Percentiles rank a stretch among this genome's conserved stretches.
These are phyloP conservation scores for Coemansia sp. DNA, from an alignment of 192 early-diverging fungal species.

Conservation along the genomic window DNA sequence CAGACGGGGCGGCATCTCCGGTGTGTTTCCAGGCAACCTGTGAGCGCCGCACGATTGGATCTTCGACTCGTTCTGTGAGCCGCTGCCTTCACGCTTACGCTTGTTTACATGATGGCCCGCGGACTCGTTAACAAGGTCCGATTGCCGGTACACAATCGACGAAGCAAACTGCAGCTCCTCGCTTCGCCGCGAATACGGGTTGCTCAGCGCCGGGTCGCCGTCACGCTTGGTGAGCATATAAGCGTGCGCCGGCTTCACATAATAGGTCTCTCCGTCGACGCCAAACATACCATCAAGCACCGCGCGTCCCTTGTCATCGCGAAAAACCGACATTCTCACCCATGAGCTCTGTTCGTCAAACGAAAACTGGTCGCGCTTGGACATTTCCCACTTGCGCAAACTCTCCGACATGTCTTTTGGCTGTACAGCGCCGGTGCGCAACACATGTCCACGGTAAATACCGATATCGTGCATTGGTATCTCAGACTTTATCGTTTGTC, in stretches of 20 bases:
- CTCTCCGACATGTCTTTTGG: slow-evolving; percentile 26
- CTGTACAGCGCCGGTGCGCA: slow-evolving; percentile 28
- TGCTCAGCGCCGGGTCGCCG: slow-evolving; percentile 54
- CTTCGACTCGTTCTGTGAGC: background rate
- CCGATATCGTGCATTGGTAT: slow-evolving; percentile 46
- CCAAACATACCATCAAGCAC: slow-evolving; percentile 63
- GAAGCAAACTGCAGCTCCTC: slow-evolving; percentile 25
- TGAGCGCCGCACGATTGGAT: slow-evolving; percentile 22
- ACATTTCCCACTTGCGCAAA: slow-evolving; percentile 33
- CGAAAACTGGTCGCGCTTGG: slow-evolving; percentile 29
- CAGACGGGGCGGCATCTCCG: slow-evolving; percentile 12
- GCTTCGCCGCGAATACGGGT: slow-evolving; percentile 21
- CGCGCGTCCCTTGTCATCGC: slow-evolving; percentile 25
- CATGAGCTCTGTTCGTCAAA: slow-evolving; percentile 49
- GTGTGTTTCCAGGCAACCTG: slow-evolving; percentile 19
- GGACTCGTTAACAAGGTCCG: slow-evolving; percentile 52
- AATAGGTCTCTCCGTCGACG: slow-evolving; percentile 57
- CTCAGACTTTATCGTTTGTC: slow-evolving; percentile 9
- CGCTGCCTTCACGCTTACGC: slow-evolving; percentile 8
- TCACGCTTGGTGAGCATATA: slow-evolving; percentile 58
- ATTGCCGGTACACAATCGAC: slow-evolving; percentile 65
- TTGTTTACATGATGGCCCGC: background rate
- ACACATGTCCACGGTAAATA: slow-evolving; percentile 60
- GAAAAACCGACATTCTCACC: slow-evolving; percentile 58
- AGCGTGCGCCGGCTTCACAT: slow-evolving; percentile 58